A percentile compares a stretch with the other conserved stretches of the same genome.
Evolutionary conservation across 2,329 filamentous ascomycete genomes (phyloP).

Genomic region (Colletotrichum cuscutae): DNA sequence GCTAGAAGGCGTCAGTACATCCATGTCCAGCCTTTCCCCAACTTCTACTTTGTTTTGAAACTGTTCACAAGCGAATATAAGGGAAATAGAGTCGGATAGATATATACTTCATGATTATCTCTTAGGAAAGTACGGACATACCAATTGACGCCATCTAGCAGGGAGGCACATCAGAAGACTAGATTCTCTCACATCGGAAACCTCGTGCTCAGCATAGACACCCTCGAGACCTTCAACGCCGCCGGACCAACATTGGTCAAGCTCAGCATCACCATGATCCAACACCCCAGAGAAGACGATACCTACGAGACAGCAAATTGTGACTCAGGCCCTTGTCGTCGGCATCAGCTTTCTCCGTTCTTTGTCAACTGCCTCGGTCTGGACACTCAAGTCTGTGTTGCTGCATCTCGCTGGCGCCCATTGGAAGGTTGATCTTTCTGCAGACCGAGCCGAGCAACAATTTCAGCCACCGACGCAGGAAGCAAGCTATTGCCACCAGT

Average conservation of each 20-base stretch:
- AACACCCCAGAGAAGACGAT: not conserved
- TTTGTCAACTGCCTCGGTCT: not conserved
- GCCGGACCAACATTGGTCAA: not conserved
- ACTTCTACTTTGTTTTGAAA: no score
- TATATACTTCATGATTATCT: no score
- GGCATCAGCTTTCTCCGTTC: not conserved
- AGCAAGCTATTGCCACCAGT: not conserved
- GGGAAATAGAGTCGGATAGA: no score
- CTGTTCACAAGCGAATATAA: no score
- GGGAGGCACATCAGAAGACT: not conserved
- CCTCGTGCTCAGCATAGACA: not conserved
- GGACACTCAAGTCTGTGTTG: not conserved
- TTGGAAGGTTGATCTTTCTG: not conserved
- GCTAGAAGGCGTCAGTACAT: no score
- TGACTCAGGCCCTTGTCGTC: not conserved
- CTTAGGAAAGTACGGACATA: no score
- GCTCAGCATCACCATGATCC: not conserved
- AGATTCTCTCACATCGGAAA: not conserved
- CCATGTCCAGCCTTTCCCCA: no score
- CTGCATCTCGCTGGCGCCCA: not conserved
- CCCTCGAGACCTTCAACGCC: not conserved
- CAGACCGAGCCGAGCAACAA: not conserved
- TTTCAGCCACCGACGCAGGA: not conserved
- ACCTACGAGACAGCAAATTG: not conserved
- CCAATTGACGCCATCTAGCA: no score